phyloP scores from a whole-genome alignment of 2,329 filamentous ascomycete species.

The Colletotrichum theobromicola region DNA sequence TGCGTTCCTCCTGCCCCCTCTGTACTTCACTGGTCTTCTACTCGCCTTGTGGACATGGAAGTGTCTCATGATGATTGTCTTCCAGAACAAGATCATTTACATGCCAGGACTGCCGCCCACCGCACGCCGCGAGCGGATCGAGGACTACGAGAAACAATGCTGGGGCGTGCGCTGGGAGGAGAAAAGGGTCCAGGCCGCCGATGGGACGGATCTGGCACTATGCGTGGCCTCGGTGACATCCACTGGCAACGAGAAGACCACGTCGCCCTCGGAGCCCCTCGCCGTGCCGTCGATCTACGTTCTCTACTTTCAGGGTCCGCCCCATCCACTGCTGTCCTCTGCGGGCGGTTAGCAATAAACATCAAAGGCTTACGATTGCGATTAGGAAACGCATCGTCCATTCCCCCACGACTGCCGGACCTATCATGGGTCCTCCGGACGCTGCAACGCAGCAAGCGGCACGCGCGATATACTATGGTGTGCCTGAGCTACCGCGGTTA shows the following conservation, averaged over 20 bases:
- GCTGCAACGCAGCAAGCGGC: slow-evolving; percentile 41
- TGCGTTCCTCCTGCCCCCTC: slow-evolving; percentile 64
- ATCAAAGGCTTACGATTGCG: slow-evolving; percentile 2
- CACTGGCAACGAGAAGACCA: slow-evolving; percentile 14
- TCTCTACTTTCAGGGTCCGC: slow-evolving; percentile 60
- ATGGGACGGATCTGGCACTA: slow-evolving; percentile 70
- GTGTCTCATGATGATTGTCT: slow-evolving; percentile 75
- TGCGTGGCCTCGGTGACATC: slow-evolving; percentile 54
- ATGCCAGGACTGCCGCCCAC: slow-evolving; percentile 79
- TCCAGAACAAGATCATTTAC: slow-evolving; percentile 85
- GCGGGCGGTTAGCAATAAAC: slow-evolving; percentile 1
- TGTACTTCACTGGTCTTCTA: slow-evolving; percentile 70
- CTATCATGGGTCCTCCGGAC: slow-evolving; percentile 57
- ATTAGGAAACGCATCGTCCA: slow-evolving; percentile 63
- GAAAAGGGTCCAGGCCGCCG: slow-evolving; percentile 61
- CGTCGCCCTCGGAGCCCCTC: neutral
- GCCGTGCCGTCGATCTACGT: slow-evolving; percentile 51
- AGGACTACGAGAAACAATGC: slow-evolving; percentile 65
- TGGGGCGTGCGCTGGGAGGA: slow-evolving; percentile 72
- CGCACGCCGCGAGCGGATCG: slow-evolving; percentile 69
- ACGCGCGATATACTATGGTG: slow-evolving; percentile 50
- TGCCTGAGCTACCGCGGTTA: slow-evolving; percentile 73
- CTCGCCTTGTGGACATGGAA: slow-evolving; percentile 69
- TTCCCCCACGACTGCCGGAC: slow-evolving; percentile 61
- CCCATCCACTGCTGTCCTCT: neutral